Evolutionary conservation across 164 flowering plant species (phyloP), one percentile per base, ranked within the genome.

Genomic region (Liquidambar formosana): DNA sequence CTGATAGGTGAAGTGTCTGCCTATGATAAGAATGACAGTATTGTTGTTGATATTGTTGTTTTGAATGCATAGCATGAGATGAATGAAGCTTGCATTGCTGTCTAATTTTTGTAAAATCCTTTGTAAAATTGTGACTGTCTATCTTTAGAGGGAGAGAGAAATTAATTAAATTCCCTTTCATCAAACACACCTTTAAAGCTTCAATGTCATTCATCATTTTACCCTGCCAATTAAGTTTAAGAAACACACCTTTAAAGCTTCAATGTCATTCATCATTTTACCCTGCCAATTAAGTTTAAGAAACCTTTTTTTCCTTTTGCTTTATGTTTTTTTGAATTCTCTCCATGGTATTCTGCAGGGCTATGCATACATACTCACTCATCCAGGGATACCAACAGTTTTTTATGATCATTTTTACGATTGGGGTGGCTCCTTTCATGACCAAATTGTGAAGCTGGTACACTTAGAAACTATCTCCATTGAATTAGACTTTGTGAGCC

Each of bases 361-460:
- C 47, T 94, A 94, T 73, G 90, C 96, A 4, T 94, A 94, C 70
- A 89, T 89, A 48, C 86, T 94, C 61, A 94, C 98, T 14, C 98
- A 94, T 74, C 97, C 98, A 14, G 98, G 98, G 61, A 84, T 83
- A 28, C 98, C 98, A 14, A 51, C 84, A 15, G 93, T 94, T 22
- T 94, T 94, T 66, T 92, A 94, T 64, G 98, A 94, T 77, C 98
- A 94, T 77, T 85, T 92, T 44, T 94, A 82, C 26, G 97, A 94
- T 64, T 89, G 90, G 97, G 92, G 92, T 18, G 61, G 64, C 66
- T 76, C 91, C 49, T 76, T 61, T 25, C 98, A 87, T 61, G 81
- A 92, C 79, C 88, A 94, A 77, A 89, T 94, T 60, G 96, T 84
- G 78, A 94, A 92, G 71, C 88, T 94, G 91, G 98, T 94, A 91